These are phyloP conservation scores for Talaromyces adpressus DNA, from an alignment of 495 filamentous ascomycete species.

Conservation along the genomic window DNA sequence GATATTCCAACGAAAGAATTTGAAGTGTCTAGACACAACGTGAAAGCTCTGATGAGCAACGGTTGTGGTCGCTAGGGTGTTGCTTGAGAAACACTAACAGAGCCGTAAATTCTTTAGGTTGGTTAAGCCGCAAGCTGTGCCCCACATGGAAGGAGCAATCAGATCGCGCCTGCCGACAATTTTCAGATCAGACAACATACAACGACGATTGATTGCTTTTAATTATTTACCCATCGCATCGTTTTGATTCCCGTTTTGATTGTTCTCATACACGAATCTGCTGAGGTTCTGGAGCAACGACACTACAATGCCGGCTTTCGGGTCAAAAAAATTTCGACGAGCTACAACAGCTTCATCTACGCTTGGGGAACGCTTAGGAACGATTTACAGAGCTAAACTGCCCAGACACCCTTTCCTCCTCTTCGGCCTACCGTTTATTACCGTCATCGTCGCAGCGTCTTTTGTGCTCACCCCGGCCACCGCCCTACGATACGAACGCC, in stretches of 20 bases:
- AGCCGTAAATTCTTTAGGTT: neutral
- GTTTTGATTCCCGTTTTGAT: neutral
- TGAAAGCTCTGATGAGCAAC: neutral
- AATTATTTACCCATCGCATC: neutral
- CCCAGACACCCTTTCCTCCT: constrained; percentile 77
- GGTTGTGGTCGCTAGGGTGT: neutral
- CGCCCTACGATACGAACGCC: constrained; percentile 84
- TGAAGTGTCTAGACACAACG: neutral
- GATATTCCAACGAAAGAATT: neutral
- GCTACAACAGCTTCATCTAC: constrained; percentile 39
- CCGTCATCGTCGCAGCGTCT: constrained; percentile 85
- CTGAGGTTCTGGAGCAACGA: neutral
- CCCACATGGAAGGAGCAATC: constrained; percentile 5
- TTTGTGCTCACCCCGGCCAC: constrained; percentile 93
- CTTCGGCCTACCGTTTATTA: constrained; percentile 93
- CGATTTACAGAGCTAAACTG: constrained; percentile 65
- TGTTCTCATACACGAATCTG: neutral
- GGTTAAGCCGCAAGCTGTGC: neutral
- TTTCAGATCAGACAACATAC: neutral
- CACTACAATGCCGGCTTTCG: constrained; percentile 61
- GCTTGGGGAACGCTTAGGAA: constrained; percentile 57
- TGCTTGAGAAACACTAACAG: neutral
- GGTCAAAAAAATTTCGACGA: constrained; percentile 61
- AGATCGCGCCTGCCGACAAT: neutral
- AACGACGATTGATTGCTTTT: neutral